phyloP scores from a whole-genome alignment of 768 basidiomycete genomes.

The Podaxis carcinomalis region DNA sequence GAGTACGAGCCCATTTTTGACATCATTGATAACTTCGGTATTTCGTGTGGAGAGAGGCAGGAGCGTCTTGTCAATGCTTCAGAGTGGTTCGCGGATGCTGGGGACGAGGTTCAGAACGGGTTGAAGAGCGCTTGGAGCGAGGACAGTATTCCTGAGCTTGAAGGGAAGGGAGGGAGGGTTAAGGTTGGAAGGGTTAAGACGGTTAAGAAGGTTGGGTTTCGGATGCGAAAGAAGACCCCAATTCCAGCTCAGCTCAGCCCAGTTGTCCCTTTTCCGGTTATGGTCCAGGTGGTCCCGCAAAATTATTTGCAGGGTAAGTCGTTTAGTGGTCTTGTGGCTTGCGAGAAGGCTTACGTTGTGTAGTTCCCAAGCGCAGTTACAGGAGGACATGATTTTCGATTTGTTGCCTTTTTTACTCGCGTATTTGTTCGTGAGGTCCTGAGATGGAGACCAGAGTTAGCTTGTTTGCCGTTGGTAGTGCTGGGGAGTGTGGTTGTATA shows the following conservation, averaged over 20 bases:
- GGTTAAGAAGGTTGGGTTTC: neutral
- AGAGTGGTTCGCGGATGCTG: neutral
- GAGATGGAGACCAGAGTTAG: too few relatives aligned
- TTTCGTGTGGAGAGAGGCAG: neutral
- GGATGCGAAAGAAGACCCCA: neutral
- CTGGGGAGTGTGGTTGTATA: too few relatives aligned
- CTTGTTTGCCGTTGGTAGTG: too few relatives aligned
- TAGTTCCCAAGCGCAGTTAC: neutral
- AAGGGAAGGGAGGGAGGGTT: neutral
- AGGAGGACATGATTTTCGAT: neutral
- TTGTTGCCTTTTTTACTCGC: neutral
- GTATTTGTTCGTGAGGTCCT: neutral
- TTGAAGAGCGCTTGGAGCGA: neutral
- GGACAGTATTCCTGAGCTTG: neutral
- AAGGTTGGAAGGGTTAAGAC: too few relatives aligned
- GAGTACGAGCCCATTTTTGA: neutral
- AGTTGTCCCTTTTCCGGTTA: neutral
- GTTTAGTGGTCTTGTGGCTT: neutral
- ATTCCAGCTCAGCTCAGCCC: neutral
- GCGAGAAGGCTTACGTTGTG: neutral
- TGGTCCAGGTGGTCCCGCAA: neutral
- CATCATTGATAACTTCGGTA: slow-evolving; percentile 1
- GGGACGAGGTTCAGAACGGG: neutral
- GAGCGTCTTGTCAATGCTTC: neutral
- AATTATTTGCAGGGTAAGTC: slow-evolving; percentile 1